Conservation (phyloP, 441 rosid species). For the Eutrema salsugineum region DNA sequence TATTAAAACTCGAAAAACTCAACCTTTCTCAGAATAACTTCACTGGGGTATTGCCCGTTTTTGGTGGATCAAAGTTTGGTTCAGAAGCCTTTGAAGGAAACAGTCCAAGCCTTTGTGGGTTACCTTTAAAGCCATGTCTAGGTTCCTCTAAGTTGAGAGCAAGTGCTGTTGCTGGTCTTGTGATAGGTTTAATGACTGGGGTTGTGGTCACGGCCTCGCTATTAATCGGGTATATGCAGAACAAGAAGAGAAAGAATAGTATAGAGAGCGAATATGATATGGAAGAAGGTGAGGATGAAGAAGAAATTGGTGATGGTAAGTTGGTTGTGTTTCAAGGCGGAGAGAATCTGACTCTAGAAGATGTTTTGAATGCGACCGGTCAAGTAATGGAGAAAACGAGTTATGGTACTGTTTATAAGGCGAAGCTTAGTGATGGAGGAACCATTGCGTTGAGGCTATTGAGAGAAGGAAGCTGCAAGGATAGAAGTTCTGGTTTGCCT, state of each 20-base stretch:
- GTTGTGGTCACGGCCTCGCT: conserved; percentile 69
- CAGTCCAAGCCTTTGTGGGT: conserved; percentile 67
- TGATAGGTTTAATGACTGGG: conserved; percentile 77
- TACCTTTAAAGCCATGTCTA: conserved; percentile 55
- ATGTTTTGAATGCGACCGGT: conserved; percentile 85
- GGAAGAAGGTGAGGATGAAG: conserved; percentile 59
- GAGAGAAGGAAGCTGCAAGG: conserved; percentile 89
- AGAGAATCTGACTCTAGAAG: conserved; percentile 88
- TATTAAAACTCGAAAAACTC: conserved; percentile 53
- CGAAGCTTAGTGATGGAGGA: conserved; percentile 81
- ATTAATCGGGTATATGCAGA: conserved; percentile 74
- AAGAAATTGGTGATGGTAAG: conserved; percentile 45
- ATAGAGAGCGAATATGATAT: conserved; percentile 58
- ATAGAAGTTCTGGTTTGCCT: conserved; percentile 56
- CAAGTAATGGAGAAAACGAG: conserved; percentile 85
- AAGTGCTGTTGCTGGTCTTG: conserved; percentile 81
- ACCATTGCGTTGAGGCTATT: conserved; percentile 81
- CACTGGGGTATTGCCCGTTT: conserved; percentile 62
- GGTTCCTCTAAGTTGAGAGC: conserved; percentile 58
- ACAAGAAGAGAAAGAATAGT: conserved; percentile 56
- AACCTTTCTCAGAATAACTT: conserved; percentile 79
- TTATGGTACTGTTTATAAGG: conserved; percentile 85
- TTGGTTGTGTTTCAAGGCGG: conserved; percentile 83
- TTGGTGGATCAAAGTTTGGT: conserved; percentile 58
- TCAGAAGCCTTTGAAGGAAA: conserved; percentile 67